Evolutionary conservation across 306 rosid genomes (phyloP), one percentile per base, ranked within the genome.

Genomic region (Benincasa hispida): DNA sequence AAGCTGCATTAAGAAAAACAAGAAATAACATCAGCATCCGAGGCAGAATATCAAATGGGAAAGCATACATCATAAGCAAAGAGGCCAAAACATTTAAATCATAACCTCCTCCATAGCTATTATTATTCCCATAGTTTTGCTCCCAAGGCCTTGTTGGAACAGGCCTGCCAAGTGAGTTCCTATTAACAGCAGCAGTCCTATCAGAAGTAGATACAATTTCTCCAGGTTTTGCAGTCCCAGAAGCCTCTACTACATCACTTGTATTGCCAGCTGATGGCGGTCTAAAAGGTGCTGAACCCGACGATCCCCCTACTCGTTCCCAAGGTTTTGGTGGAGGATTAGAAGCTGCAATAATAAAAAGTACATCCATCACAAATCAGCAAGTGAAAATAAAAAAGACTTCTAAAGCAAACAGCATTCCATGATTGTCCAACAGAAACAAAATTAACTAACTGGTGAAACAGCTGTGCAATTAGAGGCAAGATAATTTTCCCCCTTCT

Each of bases 61-160:
- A 34, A 59, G n/a, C 25, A 68, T n/a, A 45, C 67, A 50, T 30
- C 18, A 50, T 10, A 10, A 11, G 32, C 17, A 55, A 17, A 73
- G 68, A 5, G 27, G 75, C 32, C 47, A 54, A 54, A 5, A 57
- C 13, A 48, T 24, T n/a, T 5, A 10, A 50, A 76, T 14, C 6
- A 7, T 57, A 42, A 90, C 95, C 97, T 79, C 95, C 97, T 79
- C 93, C 98, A 27, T 87, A 84, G 84, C 54, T 77, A 79, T 3
- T 77, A 79, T 3, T 87, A 81, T 50, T 85, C 68, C 91, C 93
- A 76, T 87, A 83, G 75, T 83, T 89, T 83, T 95, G 97, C 83
- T 95, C 96, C 99, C 99, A 95, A 60, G 98, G 99, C 83, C 99
- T 88, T 2, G 93, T 2, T 62, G 99, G 98, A 80, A 89, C 88